Evolutionary conservation across 1,284 basidiomycete species (phyloP).

Genomic region (Porodaedalea pini): DNA sequence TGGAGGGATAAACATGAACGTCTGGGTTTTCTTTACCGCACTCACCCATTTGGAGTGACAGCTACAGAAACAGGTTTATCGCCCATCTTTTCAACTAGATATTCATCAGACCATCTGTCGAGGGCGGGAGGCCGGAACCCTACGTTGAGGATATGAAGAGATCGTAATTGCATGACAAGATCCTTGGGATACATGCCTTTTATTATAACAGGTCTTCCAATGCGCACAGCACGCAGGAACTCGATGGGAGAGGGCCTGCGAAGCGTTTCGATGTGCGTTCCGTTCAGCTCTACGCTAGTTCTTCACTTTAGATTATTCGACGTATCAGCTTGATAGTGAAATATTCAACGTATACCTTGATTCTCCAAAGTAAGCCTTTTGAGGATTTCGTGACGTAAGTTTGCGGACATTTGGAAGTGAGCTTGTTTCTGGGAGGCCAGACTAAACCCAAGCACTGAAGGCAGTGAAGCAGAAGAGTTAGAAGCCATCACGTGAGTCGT

Average conservation of each 20-base stretch:
- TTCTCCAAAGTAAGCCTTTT: slow-evolving; percentile 26
- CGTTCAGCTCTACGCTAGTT: slow-evolving; percentile 57
- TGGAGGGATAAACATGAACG: background rate
- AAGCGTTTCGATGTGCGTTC: slow-evolving; percentile 50
- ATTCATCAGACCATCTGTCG: slow-evolving; percentile 59
- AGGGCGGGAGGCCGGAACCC: slow-evolving; percentile 41
- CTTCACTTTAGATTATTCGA: slow-evolving; percentile 1
- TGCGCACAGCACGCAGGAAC: slow-evolving; percentile 68
- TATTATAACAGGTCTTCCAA: slow-evolving; percentile 78
- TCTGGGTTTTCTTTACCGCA: background rate
- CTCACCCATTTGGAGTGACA: slow-evolving; percentile 78
- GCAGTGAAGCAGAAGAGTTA: background rate
- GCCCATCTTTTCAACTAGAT: slow-evolving; percentile 55
- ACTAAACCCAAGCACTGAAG: background rate
- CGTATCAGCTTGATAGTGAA: background rate
- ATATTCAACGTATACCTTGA: slow-evolving; percentile 24
- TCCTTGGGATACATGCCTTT: slow-evolving; percentile 43
- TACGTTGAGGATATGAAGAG: slow-evolving; percentile 28
- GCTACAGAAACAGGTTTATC: slow-evolving; percentile 65
- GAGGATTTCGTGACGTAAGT: background rate
- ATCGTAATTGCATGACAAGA: background rate
- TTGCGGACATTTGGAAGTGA: background rate
- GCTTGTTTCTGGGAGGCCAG: background rate
- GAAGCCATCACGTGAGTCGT: slow-evolving; percentile 8
- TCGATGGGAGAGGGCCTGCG: slow-evolving; percentile 58